A percentile compares a stretch with the other conserved stretches of the same genome.
Evolutionary conservation across 2,329 filamentous ascomycete genomes (phyloP).

Genomic region (Tolypocladium amazonense): DNA sequence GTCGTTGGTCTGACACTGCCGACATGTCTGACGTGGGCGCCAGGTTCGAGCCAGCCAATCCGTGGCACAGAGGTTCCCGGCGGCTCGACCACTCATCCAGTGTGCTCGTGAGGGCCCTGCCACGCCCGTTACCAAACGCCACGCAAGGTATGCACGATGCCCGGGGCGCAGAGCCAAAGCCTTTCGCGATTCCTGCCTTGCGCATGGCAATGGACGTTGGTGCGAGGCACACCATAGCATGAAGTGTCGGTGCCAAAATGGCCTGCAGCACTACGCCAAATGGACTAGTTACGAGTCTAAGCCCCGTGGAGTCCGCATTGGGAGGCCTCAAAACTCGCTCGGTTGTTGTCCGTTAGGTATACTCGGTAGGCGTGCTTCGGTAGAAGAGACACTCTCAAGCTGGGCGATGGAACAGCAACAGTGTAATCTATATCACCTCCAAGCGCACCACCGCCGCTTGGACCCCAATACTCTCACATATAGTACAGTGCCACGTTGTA

Average conservation of each 20-base stretch:
- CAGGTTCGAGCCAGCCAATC: not conserved
- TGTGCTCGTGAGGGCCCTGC: too few species aligned
- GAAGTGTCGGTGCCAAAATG: too few species aligned
- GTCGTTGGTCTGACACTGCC: not conserved
- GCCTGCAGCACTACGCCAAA: not conserved
- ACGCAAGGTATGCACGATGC: too few species aligned
- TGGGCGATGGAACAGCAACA: not conserved
- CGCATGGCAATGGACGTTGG: not conserved
- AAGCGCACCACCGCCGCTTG: not conserved
- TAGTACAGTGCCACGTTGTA: conserved; percentile 20
- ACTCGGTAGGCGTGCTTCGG: not conserved
- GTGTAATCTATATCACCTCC: not conserved
- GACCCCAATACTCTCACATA: conserved; percentile 15
- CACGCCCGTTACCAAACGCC: too few species aligned
- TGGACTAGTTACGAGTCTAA: not conserved
- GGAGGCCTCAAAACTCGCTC: not conserved
- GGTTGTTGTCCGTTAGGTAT: not conserved
- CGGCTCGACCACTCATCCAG: not conserved
- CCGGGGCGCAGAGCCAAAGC: not conserved
- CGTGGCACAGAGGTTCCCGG: not conserved
- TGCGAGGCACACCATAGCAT: not conserved
- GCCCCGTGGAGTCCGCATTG: not conserved
- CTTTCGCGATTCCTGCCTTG: too few species aligned
- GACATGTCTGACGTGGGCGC: not conserved
- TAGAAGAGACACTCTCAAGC: not conserved